phyloP scores from a whole-genome alignment of 345 rosid species.

The Stellera chamaejasme region DNA sequence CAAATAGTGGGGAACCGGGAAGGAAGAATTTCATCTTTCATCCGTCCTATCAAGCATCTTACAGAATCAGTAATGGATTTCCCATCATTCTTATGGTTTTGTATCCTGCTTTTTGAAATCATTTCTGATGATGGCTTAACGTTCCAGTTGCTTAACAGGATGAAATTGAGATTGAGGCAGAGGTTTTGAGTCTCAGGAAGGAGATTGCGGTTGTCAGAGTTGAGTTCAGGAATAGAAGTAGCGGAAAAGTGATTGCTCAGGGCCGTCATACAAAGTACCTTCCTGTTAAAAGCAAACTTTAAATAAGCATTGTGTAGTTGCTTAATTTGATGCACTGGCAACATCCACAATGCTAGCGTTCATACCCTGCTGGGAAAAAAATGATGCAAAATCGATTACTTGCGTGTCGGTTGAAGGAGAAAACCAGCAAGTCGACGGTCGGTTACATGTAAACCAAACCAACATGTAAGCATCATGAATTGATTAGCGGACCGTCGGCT shows the following conservation, averaged over 20 bases:
- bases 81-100: background rate
- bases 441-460: too few relatives aligned
- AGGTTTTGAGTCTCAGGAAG: slow-evolving; percentile 67
- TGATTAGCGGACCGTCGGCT: too few relatives aligned
- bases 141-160: slow-evolving; percentile 29
- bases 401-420: too few relatives aligned
- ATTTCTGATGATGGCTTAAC: too few relatives aligned
- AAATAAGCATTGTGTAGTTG: slow-evolving; percentile 10
- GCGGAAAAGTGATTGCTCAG: slow-evolving; percentile 75
- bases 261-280: slow-evolving; percentile 95
- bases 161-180: slow-evolving; percentile 64
- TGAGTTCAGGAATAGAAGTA: slow-evolving; percentile 73
- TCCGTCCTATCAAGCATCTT: background rate
- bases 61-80: background rate
- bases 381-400: too few relatives aligned
- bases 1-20: too few relatives aligned
- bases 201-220: slow-evolving; percentile 65
- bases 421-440: too few relatives aligned
- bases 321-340: background rate
- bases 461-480: too few relatives aligned
- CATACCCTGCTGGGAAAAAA: too few relatives aligned
- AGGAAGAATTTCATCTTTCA: too few relatives aligned
- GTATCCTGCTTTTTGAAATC: too few relatives aligned
- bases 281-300: slow-evolving; percentile 40
- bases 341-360: too few relatives aligned